Evolutionary conservation across 163 green algal genomes (phyloP), one percentile per base, ranked within the genome.

Genomic region (Chlamydomonas reinhardtii): DNA sequence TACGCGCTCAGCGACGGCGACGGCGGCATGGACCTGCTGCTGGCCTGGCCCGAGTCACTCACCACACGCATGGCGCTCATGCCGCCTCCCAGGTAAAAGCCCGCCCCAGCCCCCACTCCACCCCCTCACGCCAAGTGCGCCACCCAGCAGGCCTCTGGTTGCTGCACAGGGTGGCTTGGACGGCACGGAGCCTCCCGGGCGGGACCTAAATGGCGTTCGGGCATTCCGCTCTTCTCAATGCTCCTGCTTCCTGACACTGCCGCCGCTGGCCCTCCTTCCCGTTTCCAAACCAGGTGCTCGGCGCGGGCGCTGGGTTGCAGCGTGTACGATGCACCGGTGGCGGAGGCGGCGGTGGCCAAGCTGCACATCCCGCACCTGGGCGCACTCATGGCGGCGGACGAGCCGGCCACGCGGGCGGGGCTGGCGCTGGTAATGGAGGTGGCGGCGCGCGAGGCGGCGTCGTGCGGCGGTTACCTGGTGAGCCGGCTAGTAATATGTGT

Each of bases 321-420:
- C 15, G 73, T 79, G 73, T 79, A 79, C 73, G 73, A 79, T 6
- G 73, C 73, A 9, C 73, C 73, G 14, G n/a, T 79, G 24, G 17
- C 22, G 2, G n/a, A 79, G 52, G 73, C 31, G n/a, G 73, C 73
- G 12, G 14, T 79, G 27, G 73, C 73, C 16, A 20, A 32, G 14
- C 52, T 79, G 48, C 73, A 69, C 48, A 3, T 69, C 19, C 73
- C 73, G n/a, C 37, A 79, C 73, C 19, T 79, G 73, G 25, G 52
- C 17, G 17, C 48, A 2, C 73, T 79, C 52, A 29, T 68, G n/a
- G 48, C 73, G 4, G 68, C 52, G 52, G 52, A 79, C 48, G 73
- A 66, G 73, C 52, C 52, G 16, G 52, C 73, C 22, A 32, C 73
- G 2, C 52, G 73, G 4, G 48, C 12, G 14, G 73, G 25, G 4